These are phyloP conservation scores for Rutidosis leptorrhynchoides DNA, from an alignment of 129 eudicot genomes.

Conservation along the genomic window DNA sequence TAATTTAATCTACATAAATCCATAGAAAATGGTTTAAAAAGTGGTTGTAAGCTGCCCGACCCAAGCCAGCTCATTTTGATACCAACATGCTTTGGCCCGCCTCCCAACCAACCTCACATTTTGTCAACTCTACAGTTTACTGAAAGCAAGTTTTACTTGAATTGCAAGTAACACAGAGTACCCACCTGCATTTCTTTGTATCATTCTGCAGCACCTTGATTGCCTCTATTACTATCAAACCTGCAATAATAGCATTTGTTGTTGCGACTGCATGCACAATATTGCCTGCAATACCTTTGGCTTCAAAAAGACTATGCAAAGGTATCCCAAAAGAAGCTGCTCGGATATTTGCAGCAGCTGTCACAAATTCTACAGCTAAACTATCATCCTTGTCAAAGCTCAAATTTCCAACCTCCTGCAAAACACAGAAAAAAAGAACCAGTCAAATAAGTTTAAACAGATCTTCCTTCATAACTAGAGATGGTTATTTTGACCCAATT, in stretches of 20 bases:
- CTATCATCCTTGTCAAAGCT: slow-evolving; percentile 91
- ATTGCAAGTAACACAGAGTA: slow-evolving; percentile 8
- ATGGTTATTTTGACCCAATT: background rate
- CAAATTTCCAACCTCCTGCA: slow-evolving; percentile 84
- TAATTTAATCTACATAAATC: background rate
- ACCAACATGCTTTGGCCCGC: background rate
- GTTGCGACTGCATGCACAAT: slow-evolving; percentile 99
- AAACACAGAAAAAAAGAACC: background rate
- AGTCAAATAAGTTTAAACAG: background rate
- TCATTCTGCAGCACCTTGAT: slow-evolving; percentile 81
- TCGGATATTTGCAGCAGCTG: slow-evolving; percentile 98
- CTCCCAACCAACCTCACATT: background rate
- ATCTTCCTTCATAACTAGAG: slow-evolving; percentile 5
- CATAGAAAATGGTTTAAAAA: background rate
- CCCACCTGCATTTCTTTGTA: slow-evolving; percentile 68
- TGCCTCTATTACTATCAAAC: slow-evolving; percentile 93
- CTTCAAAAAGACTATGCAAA: slow-evolving; percentile 95
- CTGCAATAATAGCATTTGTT: slow-evolving; percentile 94
- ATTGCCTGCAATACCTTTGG: slow-evolving; percentile 96
- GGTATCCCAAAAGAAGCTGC: slow-evolving; percentile 96
- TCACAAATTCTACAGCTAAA: slow-evolving; percentile 91
- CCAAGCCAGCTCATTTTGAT: background rate
- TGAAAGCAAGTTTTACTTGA: slow-evolving; percentile 12
- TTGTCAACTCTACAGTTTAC: background rate
- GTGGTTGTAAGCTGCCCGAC: background rate